Conservation (phyloP, 2,329 filamentous ascomycete species). For the Pseudogymnoascus sp. region DNA sequence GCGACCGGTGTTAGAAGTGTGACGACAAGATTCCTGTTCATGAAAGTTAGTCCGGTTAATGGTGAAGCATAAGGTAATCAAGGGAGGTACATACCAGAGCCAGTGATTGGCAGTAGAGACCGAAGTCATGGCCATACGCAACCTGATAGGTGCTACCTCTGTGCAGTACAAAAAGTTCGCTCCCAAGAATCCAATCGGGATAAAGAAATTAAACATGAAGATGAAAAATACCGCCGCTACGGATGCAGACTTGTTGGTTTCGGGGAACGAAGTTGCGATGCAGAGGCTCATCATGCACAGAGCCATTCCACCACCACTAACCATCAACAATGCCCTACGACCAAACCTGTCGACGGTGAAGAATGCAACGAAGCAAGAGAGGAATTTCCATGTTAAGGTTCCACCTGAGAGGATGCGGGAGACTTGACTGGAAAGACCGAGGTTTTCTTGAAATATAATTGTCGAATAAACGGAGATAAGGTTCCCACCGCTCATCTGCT, state of each 20-base stretch:
- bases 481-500: background rate
- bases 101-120: constrained; percentile 32
- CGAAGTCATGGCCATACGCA: constrained; percentile 48
- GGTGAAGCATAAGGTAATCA: background rate
- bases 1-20: background rate
- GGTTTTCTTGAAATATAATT: background rate
- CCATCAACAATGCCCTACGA: background rate
- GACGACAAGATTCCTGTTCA: background rate
- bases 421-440: background rate
- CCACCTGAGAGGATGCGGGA: background rate
- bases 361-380: background rate
- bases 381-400: background rate
- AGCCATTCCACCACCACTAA: constrained; percentile 20
- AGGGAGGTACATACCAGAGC: constrained; percentile 49
- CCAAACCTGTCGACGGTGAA: background rate
- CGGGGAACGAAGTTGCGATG: constrained; percentile 43
- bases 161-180: constrained; percentile 55
- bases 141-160: constrained; percentile 47
- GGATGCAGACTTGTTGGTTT: constrained; percentile 39
- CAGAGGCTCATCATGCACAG: constrained; percentile 48
- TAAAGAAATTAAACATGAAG: constrained; percentile 55
- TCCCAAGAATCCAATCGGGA: constrained; percentile 52
- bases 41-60: background rate
- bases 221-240: constrained; percentile 50
- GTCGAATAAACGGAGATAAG: background rate